phyloP scores from a whole-genome alignment of 108 stramenopile species.

The Nitzschia inconspicua region DNA sequence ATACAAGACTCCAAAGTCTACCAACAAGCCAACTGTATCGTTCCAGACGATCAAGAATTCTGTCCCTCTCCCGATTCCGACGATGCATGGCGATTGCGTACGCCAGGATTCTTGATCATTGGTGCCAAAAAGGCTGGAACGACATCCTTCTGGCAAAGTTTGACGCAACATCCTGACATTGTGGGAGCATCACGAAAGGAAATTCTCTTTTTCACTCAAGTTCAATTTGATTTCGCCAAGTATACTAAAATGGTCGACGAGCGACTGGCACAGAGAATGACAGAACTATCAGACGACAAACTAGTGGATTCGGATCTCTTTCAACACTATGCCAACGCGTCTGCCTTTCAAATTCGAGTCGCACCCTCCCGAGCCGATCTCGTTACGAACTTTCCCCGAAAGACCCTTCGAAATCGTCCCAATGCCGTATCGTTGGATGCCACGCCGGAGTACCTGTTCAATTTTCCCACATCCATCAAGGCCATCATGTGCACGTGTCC shows the following conservation, averaged over 20 bases:
- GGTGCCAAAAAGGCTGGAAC: slow-evolving; percentile 91
- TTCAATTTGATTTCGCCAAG: not conserved
- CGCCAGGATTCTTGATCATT: slow-evolving; percentile 62
- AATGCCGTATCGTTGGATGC: slow-evolving; percentile 11
- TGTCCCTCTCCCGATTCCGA: too few species aligned
- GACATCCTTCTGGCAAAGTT: slow-evolving; percentile 77
- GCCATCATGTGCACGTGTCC: slow-evolving; percentile 27
- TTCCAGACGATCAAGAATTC: too few species aligned
- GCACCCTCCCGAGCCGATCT: too few species aligned
- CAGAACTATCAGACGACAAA: too few species aligned
- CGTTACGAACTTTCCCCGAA: too few species aligned
- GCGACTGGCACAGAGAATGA: not conserved
- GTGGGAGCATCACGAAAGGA: slow-evolving; percentile 60
- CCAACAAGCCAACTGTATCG: too few species aligned
- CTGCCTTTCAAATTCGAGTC: too few species aligned
- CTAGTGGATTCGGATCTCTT: too few species aligned
- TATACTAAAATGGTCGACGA: not conserved
- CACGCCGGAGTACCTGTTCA: slow-evolving; percentile 25
- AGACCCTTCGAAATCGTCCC: too few species aligned
- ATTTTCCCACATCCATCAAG: not conserved
- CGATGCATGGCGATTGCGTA: slow-evolving; percentile 5
- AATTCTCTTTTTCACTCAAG: slow-evolving; percentile 50
- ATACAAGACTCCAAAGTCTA: too few species aligned
- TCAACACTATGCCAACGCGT: too few species aligned
- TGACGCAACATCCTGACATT: slow-evolving; percentile 76